These are phyloP conservation scores for Daldinia grandis DNA, from an alignment of 495 filamentous ascomycete genomes.

Conservation along the genomic window DNA sequence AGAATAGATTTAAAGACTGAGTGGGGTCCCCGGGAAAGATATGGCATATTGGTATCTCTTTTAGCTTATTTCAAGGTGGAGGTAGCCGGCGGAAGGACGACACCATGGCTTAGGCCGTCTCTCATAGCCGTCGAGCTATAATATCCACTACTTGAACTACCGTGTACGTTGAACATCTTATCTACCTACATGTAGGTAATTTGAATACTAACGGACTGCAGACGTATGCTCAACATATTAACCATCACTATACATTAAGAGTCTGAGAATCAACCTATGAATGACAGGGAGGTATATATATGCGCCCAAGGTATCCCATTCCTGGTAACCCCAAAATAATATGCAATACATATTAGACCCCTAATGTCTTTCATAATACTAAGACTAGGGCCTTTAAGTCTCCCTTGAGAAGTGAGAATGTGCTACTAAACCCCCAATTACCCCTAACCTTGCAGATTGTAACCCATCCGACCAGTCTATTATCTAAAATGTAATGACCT, in stretches of 20 bases:
- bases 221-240: neutral
- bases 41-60: neutral
- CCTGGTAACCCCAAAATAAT: neutral
- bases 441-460: slow-evolving; percentile 15
- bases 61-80: neutral
- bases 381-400: neutral
- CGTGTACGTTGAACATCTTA: neutral
- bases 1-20: neutral
- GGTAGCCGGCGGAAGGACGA: neutral
- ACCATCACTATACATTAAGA: neutral
- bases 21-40: neutral
- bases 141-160: neutral
- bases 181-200: no score
- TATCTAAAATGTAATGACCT: slow-evolving; percentile 26
- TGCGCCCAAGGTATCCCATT: neutral
- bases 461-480: slow-evolving; percentile 37
- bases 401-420: neutral
- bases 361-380: neutral
- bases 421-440: slow-evolving; percentile 1
- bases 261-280: neutral
- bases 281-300: no score
- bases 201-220: neutral
- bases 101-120: neutral
- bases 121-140: neutral
- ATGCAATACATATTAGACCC: neutral